Evolutionary conservation across 495 filamentous ascomycete species (phyloP).

Genomic region (Neurospora sp.): DNA sequence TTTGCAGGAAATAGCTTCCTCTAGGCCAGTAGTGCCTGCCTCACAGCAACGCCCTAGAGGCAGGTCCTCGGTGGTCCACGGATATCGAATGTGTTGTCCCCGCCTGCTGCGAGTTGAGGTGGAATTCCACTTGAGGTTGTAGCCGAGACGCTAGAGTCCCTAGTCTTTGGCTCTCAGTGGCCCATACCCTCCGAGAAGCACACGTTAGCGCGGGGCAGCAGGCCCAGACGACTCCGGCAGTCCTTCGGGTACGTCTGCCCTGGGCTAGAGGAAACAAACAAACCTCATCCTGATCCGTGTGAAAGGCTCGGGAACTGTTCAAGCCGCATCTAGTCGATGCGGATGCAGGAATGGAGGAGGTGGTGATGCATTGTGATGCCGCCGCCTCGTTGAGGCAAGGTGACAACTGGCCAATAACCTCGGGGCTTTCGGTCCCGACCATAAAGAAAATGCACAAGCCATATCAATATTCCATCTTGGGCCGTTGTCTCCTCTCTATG

Average conservation of each 20-base stretch:
- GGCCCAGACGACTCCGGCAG: not conserved
- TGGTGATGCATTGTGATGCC: not conserved
- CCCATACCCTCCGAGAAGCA: not conserved
- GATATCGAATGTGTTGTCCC: not conserved
- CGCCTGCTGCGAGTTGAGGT: not conserved
- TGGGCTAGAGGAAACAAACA: not conserved
- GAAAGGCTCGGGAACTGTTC: not conserved
- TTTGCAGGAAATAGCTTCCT: not conserved
- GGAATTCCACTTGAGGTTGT: not conserved
- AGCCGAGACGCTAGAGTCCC: not conserved
- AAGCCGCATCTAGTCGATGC: not conserved
- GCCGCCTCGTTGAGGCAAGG: not conserved
- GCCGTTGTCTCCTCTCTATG: not conserved
- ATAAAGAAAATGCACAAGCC: not conserved
- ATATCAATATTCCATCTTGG: not conserved
- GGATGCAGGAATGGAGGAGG: not conserved
- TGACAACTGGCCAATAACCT: not conserved
- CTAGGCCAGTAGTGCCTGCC: not conserved
- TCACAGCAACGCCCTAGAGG: not conserved
- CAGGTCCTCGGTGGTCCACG: not conserved
- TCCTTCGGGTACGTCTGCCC: not conserved
- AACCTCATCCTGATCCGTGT: not conserved
- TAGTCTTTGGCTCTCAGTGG: not conserved
- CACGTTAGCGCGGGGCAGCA: not conserved
- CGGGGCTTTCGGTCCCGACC: not conserved